phyloP scores from a whole-genome alignment of 2,329 filamentous ascomycete genomes.

The Pseudonectria buxi region DNA sequence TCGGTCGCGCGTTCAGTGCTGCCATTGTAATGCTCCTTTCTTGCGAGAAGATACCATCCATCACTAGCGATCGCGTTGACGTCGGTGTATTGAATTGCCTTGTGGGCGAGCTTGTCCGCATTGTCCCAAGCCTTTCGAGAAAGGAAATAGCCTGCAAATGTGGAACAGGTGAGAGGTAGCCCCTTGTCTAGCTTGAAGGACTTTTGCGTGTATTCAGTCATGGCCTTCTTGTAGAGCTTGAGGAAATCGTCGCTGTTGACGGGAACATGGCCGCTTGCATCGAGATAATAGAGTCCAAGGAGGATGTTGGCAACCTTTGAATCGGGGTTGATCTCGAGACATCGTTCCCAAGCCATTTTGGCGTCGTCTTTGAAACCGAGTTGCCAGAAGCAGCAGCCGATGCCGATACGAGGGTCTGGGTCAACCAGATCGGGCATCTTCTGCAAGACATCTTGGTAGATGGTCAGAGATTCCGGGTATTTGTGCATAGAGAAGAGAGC shows the following conservation, averaged over 20 bases:
- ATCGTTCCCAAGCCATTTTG: constrained; percentile 81
- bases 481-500: constrained; percentile 81
- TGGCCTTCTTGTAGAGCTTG: constrained; percentile 81
- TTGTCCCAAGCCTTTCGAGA: constrained; percentile 73
- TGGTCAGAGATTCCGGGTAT: constrained; percentile 73
- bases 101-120: constrained; percentile 80
- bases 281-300: constrained; percentile 82
- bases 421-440: constrained; percentile 85
- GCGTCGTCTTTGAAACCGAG: constrained; percentile 91
- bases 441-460: constrained; percentile 80
- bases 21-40: constrained; percentile 81
- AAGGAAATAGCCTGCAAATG: constrained; percentile 86
- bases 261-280: constrained; percentile 74
- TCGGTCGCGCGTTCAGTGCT: constrained; percentile 70
- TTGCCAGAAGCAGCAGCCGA: constrained; percentile 96
- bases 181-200: constrained; percentile 92
- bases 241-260: constrained; percentile 82
- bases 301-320: constrained; percentile 89
- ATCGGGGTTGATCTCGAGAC: constrained; percentile 70
- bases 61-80: constrained; percentile 96
- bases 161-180: constrained; percentile 80
- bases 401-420: constrained; percentile 90
- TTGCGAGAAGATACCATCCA: constrained; percentile 89
- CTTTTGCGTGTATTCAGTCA: constrained; percentile 89
- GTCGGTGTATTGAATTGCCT: constrained; percentile 92